Percentiles rank a stretch among this genome's conserved stretches.
phyloP scores from a whole-genome alignment of 148 eudicot species.

The Rhododendron mucronatum region DNA sequence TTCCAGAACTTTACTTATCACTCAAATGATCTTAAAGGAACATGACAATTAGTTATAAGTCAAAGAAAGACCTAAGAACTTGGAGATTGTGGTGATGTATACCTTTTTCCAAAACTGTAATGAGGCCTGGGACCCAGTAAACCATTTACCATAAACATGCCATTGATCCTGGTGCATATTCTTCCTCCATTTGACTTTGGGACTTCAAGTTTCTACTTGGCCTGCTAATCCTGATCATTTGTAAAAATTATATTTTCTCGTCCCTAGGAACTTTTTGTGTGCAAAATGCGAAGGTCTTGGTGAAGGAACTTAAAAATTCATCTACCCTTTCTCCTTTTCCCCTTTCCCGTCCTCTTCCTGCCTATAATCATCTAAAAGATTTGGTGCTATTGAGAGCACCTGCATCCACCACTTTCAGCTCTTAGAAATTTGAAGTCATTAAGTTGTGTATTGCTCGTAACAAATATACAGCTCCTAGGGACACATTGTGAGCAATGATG shows the following conservation, averaged over 20 bases:
- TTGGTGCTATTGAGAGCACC: neutral
- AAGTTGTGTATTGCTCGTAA: neutral
- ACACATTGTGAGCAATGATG: neutral
- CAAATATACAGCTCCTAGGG: neutral
- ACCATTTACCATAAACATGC: neutral
- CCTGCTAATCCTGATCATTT: neutral
- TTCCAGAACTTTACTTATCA: neutral
- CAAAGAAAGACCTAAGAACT: neutral
- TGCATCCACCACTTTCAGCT: neutral
- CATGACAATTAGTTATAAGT: neutral
- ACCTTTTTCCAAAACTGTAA: neutral
- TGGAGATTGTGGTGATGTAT: neutral
- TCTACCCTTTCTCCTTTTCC: neutral
- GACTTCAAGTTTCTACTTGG: neutral
- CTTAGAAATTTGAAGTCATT: neutral
- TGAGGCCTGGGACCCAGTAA: neutral
- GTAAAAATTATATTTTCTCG: neutral
- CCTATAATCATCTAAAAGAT: neutral
- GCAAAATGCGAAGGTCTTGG: neutral
- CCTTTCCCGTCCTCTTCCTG: neutral
- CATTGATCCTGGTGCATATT: neutral
- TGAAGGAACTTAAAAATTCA: neutral
- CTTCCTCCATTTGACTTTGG: neutral
- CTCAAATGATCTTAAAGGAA: neutral
- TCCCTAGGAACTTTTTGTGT: neutral